These are phyloP conservation scores for Agrocybe chaxingu DNA, from an alignment of 768 basidiomycete species.

Conservation along the genomic window DNA sequence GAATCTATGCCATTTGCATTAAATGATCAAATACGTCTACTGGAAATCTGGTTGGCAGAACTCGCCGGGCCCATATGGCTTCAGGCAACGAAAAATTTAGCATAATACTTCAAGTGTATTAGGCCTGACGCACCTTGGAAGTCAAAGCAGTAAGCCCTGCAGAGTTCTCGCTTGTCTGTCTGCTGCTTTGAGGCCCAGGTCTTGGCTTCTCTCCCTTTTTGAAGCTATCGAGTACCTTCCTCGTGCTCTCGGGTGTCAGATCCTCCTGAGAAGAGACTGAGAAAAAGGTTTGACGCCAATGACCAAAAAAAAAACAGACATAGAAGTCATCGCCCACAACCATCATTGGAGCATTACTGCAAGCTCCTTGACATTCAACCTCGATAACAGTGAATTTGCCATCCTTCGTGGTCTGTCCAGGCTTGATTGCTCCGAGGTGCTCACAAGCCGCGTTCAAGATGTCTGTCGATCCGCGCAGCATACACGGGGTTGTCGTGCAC, in stretches of 20 bases:
- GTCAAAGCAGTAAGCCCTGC: conserved; percentile 82
- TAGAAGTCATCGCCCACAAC: conserved; percentile 97
- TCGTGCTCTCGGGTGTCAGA: conserved; percentile 72
- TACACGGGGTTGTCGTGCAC: conserved; percentile 98
- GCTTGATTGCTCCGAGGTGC: conserved; percentile 80
- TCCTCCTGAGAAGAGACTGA: conserved; percentile 60
- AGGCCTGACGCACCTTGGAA: conserved; percentile 51
- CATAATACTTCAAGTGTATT: neutral
- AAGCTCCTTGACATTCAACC: conserved; percentile 98
- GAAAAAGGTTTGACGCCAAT: neutral
- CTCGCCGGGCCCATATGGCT: conserved; percentile 96
- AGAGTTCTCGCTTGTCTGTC: conserved; percentile 89
- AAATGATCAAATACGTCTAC: conserved; percentile 34
- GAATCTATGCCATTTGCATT: neutral
- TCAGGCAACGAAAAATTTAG: conserved; percentile 10
- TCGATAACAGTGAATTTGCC: conserved; percentile 97
- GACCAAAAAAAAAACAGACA: conserved; percentile 40
- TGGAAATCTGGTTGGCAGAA: conserved; percentile 83
- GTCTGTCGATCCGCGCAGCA: conserved; percentile 88
- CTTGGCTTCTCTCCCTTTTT: conserved; percentile 82
- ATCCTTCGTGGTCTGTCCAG: conserved; percentile 92
- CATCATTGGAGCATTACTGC: conserved; percentile 97
- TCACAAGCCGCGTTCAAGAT: conserved; percentile 82
- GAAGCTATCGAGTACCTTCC: conserved; percentile 77
- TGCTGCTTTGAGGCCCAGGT: conserved; percentile 89